Evolutionary conservation across 345 rosid genomes (phyloP), one percentile per base, ranked within the genome.

Genomic region (Brassica juncea): DNA sequence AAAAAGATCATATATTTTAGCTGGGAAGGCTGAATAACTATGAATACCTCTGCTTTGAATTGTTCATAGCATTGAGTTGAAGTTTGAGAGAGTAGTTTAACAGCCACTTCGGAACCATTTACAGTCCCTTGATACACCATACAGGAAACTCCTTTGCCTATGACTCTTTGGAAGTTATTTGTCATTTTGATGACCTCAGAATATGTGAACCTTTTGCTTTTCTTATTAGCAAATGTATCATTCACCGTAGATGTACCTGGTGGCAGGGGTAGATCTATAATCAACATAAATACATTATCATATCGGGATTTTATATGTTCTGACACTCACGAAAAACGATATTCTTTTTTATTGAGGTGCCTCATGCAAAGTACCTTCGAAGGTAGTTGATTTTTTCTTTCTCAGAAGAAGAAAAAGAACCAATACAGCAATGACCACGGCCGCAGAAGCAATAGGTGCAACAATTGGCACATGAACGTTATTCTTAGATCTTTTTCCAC

Each of bases 381-480:
- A 4, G 49, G 0, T 2, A 1, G 14, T 4, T 57, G 77, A 0
- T 0, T 5, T 71, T 34, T 34, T 68, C 75, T 23, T 77, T 34
- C 1, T 32, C 28, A 34, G 10, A 8, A 77, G 28, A 49, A 77
- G 25, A 6, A 62, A 62, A 49, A 70, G 14, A 62, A 69, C 8
- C 65, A 68, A 0, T 6, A 52, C n/a, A 70, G 2, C 14, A 23
- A 77, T 52, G 52, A 60, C 34, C n/a, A 49, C 5, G 69, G 49
- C 69, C 10, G 19, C 80, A 60, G 27, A 61, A 71, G 4, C 37
- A 27, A 71, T 47, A 10, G 71, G 64, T 54, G 66, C 76, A 64
- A 77, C 44, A 77, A 77, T 27, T 10, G 65, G 0, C 71, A 77
- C 58, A 9, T 0, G 19, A 70, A 52, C 0, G 6, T 70, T 63